Evolutionary conservation across 176 grass and related monocot genomes (phyloP), one percentile per base, ranked within the genome.

Genomic region (Oryza australiensis): DNA sequence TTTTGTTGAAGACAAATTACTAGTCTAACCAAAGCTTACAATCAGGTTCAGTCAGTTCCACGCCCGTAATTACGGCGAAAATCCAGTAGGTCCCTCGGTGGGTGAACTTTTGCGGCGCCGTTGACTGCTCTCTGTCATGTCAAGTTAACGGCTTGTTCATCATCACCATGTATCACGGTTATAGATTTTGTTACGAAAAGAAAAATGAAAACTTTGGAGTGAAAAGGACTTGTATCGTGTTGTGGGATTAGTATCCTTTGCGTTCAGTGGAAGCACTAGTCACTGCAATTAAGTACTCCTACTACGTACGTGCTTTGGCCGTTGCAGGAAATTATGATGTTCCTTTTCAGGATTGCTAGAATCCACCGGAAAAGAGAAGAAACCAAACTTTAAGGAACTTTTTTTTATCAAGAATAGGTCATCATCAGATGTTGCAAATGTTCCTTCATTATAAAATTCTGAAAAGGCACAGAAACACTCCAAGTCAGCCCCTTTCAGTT

Each of bases 31-130:
- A 62, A 65, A 71, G 28, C 57, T 28, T 68, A 24, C 0, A 13
- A 76, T 76, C 75, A 51, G n/a, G 28, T 68, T 48, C 16, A 9
- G 46, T 42, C 80, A 7, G 45, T 62, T 79, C 69, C 18, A 78
- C 60, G 35, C 84, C 83, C 41, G 48, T 43, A 83, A 74, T 86
- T 83, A 83, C 79, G 84, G 83, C 46, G 76, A 60, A 23, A 85
- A 86, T 68, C 66, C 34, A 57, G 53, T 40, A 12, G 22, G 14
- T 22, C 26, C 4, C 49, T 55, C 51, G 51, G 51, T 22, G 16
- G 65, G 64, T 77, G 74, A 41, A 59, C 72, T 82, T 82, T 85
- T 72, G 77, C 73, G 70, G 65, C 30, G 71, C 80, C 26, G 83
- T 85, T 74, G 53, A 53, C 20, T 15, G 16, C 64, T 66, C 20